These are phyloP conservation scores for Pichia paraexigua DNA, from an alignment of 805 yeast genomes.

Conservation along the genomic window DNA sequence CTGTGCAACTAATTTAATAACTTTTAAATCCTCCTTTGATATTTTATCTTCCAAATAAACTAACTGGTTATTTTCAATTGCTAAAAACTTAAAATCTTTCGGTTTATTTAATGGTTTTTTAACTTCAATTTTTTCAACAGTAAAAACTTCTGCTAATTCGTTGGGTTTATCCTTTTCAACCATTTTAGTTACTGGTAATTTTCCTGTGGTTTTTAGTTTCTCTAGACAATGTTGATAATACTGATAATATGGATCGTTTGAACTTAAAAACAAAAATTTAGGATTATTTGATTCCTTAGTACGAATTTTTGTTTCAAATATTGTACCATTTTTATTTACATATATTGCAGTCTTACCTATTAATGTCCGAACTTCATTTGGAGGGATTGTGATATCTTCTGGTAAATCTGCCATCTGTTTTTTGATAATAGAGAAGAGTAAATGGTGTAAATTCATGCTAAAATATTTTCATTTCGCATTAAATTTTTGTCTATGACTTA, in stretches of 20 bases:
- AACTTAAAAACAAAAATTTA: conserved; percentile 58
- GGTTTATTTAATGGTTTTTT: conserved; percentile 7
- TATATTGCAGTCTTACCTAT: conserved; percentile 69
- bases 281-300: conserved; percentile 37
- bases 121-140: not conserved
- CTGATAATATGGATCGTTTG: conserved; percentile 44
- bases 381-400: conserved; percentile 44
- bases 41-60: conserved; percentile 30
- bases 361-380: conserved; percentile 39
- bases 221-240: conserved; percentile 48
- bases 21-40: conserved; percentile 55
- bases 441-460: not conserved
- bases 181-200: conserved; percentile 10
- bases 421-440: not conserved
- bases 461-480: not conserved
- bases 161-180: not conserved
- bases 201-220: conserved; percentile 24
- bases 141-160: not conserved
- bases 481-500: not conserved
- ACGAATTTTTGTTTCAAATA: conserved; percentile 53
- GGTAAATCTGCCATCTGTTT: conserved; percentile 16
- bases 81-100: conserved; percentile 21
- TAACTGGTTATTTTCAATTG: conserved; percentile 9
- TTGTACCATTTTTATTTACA: conserved; percentile 57
- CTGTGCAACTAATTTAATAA: conserved; percentile 66